A percentile compares a stretch with the other conserved stretches of the same genome.
These are phyloP conservation scores for Chiua virens DNA, from an alignment of 768 basidiomycete genomes.

Conservation along the genomic window DNA sequence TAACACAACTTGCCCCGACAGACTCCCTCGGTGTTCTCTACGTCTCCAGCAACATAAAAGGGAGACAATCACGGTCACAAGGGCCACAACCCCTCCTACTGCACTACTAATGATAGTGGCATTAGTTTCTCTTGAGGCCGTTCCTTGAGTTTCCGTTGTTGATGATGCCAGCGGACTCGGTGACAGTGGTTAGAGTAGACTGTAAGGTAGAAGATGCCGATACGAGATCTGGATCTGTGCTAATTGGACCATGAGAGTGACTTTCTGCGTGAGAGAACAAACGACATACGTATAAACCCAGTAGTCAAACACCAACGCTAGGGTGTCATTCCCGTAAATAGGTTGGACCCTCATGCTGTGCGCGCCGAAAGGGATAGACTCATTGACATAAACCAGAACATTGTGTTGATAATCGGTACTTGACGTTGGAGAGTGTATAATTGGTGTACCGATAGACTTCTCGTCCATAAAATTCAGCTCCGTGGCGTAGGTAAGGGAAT, in stretches of 20 bases:
- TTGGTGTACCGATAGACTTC: too few species aligned
- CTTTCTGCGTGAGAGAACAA: background rate
- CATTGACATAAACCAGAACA: constrained; percentile 12
- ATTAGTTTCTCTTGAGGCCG: background rate
- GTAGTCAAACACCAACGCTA: constrained; percentile 15
- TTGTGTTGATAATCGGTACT: constrained; percentile 8
- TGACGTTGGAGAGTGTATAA: background rate
- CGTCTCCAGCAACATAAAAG: constrained; percentile 3
- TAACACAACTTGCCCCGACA: background rate
- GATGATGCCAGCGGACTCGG: background rate
- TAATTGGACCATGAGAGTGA: background rate
- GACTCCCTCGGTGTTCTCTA: background rate
- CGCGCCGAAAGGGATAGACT: background rate
- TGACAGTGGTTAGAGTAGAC: too few species aligned
- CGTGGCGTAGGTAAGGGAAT: background rate
- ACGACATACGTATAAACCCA: constrained; percentile 14
- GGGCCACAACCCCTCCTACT: background rate
- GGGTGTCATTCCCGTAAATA: background rate
- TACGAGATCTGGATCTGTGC: background rate
- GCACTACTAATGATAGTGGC: constrained; percentile 5
- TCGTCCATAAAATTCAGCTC: constrained; percentile 10
- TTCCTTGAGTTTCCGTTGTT: background rate
- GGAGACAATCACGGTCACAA: background rate
- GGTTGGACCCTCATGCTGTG: constrained; percentile 8
- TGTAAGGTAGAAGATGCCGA: background rate